phyloP scores from a whole-genome alignment of 495 filamentous ascomycete genomes.

The Penicillium desertorum region DNA sequence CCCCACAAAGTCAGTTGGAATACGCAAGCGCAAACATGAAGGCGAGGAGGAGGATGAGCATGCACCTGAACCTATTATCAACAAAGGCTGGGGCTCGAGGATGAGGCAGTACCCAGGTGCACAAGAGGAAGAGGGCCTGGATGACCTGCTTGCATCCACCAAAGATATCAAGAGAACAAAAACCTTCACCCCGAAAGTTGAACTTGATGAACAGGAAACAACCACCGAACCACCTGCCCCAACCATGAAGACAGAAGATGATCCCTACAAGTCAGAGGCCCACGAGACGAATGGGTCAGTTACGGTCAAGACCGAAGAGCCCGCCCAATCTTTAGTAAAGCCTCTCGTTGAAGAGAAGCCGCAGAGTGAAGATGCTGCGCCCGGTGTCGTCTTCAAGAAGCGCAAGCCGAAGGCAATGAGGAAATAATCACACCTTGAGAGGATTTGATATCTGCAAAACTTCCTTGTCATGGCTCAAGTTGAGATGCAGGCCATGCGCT shows the following conservation, averaged over 20 bases:
- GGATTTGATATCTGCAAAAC: constrained; percentile 1
- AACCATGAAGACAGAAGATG: constrained; percentile 22
- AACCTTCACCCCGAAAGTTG: constrained; percentile 12
- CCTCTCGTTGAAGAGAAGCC: constrained; percentile 22
- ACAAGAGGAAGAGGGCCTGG: constrained; percentile 62
- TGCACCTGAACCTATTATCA: constrained; percentile 61
- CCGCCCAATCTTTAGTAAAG: constrained; percentile 11
- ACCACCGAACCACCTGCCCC: background rate
- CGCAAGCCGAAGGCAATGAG: constrained; percentile 75
- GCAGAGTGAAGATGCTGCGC: constrained; percentile 30
- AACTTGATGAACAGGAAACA: constrained; percentile 12
- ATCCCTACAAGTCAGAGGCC: background rate
- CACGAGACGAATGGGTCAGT: constrained; percentile 6
- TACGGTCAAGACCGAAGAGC: constrained; percentile 34
- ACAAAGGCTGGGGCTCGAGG: constrained; percentile 72
- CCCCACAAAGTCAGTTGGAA: constrained; percentile 44
- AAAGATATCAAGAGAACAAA: constrained; percentile 49
- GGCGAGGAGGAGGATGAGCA: constrained; percentile 56
- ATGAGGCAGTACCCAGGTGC: constrained; percentile 62
- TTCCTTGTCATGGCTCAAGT: background rate
- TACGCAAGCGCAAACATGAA: constrained; percentile 67
- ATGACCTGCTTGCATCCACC: constrained; percentile 62
- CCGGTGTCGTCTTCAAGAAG: constrained; percentile 81
- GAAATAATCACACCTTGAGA: constrained; percentile 26
- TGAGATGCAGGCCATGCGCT: background rate